Conservation (phyloP, 768 basidiomycete species). For the Collybia sordida region DNA sequence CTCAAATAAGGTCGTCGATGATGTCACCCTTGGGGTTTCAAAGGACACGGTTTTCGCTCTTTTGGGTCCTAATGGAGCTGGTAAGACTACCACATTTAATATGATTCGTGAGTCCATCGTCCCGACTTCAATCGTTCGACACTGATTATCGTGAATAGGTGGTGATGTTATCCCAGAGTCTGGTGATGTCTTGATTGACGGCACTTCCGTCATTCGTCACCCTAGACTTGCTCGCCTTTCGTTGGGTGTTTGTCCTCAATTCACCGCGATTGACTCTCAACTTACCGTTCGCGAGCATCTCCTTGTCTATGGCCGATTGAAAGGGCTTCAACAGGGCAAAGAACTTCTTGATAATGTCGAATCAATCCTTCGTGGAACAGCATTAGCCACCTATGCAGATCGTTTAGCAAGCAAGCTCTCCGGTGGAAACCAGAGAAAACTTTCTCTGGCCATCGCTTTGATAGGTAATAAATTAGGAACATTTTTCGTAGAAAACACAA, state of each 20-base stretch:
- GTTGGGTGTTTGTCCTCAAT: conserved; percentile 82
- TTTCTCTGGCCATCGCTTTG: conserved; percentile 74
- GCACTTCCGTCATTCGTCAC: conserved; percentile 61
- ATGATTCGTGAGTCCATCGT: conserved; percentile 59
- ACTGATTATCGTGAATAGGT: conserved; percentile 34
- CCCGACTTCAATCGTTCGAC: background rate
- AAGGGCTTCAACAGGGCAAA: conserved; percentile 54
- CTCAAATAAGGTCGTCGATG: conserved; percentile 61
- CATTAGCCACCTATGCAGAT: conserved; percentile 60
- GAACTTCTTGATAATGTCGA: conserved; percentile 57
- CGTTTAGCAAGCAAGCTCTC: conserved; percentile 73
- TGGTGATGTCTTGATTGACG: conserved; percentile 71
- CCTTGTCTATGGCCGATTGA: conserved; percentile 68
- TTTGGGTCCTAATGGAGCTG: conserved; percentile 81
- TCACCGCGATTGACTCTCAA: conserved; percentile 79
- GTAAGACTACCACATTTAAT: conserved; percentile 82
- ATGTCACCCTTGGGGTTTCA: conserved; percentile 68
- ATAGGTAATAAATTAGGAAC: conserved; percentile 41
- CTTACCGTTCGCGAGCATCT: conserved; percentile 79
- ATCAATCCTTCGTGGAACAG: conserved; percentile 56
- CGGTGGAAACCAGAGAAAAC: conserved; percentile 78
- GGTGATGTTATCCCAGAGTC: conserved; percentile 66
- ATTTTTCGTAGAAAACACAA: no score
- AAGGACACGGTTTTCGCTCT: conserved; percentile 66
- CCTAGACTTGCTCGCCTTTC: conserved; percentile 64